Evolutionary conservation across 1,284 basidiomycete species (phyloP).

Genomic region (Papiliotrema laurentii): DNA sequence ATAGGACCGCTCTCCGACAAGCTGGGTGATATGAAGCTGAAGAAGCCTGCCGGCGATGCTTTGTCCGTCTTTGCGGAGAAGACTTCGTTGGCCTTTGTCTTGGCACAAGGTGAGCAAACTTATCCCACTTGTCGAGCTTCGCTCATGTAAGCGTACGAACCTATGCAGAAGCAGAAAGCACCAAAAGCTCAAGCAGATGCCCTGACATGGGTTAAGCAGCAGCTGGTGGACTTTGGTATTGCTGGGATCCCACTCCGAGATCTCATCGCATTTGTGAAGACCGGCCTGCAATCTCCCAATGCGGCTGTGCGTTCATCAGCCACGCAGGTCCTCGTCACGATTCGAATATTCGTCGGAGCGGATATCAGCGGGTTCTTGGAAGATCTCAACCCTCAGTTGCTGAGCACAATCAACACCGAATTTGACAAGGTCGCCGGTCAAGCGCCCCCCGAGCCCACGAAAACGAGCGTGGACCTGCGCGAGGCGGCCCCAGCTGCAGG

Average conservation of each 20-base stretch:
- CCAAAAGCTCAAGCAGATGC: conserved; percentile 96
- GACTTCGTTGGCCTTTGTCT: conserved; percentile 89
- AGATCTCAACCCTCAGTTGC: conserved; percentile 89
- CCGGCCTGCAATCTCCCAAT: conserved; percentile 85
- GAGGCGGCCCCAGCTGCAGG: conserved; percentile 49
- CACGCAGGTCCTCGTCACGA: conserved; percentile 87
- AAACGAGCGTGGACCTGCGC: conserved; percentile 68
- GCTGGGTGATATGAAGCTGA: conserved; percentile 92
- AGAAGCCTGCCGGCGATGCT: conserved; percentile 92
- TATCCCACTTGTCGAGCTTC: neutral
- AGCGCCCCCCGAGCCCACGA: conserved; percentile 71
- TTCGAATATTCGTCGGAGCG: conserved; percentile 85
- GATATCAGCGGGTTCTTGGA: conserved; percentile 89
- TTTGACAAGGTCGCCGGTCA: conserved; percentile 90
- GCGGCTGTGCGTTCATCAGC: conserved; percentile 89
- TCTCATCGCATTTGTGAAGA: conserved; percentile 87
- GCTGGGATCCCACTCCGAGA: conserved; percentile 75
- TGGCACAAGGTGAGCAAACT: conserved; percentile 69
- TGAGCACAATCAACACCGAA: conserved; percentile 85
- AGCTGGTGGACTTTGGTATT: conserved; percentile 89
- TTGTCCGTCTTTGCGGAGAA: conserved; percentile 80
- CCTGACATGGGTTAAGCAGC: conserved; percentile 80
- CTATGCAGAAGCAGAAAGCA: conserved; percentile 88
- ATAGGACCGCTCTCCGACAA: conserved; percentile 89
- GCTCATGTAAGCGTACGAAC: conserved; percentile 68